Conservation (phyloP, 2,329 filamentous ascomycete species). For the Aspergillus sp. region DNA sequence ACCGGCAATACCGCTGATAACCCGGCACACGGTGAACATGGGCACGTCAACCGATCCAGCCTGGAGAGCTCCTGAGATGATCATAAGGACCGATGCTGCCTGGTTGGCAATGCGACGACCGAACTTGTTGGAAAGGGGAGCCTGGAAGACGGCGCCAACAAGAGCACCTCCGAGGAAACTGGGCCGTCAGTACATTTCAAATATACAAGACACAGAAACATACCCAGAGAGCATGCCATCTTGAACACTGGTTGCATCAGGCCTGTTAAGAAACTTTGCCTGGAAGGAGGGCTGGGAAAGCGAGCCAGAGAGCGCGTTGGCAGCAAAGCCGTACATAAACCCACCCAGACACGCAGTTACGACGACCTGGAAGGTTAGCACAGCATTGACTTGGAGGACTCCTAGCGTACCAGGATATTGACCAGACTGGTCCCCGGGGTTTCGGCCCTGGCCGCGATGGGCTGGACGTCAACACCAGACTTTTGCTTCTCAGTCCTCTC, state of each 20-base stretch:
- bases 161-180: neutral
- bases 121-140: neutral
- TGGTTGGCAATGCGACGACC: no score
- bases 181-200: neutral
- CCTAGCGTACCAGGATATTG: neutral
- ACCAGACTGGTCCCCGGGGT: neutral
- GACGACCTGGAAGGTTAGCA: neutral
- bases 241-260: neutral
- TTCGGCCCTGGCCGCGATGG: neutral
- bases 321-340: neutral
- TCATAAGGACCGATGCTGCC: no score
- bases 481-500: neutral
- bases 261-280: neutral
- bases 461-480: neutral
- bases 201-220: no score
- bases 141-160: neutral
- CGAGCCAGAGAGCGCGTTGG: neutral
- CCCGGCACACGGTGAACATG: no score
- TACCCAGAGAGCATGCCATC: neutral
- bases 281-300: neutral
- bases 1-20: no score
- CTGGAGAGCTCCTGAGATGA: no score
- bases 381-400: neutral
- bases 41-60: no score
- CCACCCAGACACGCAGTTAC: neutral